Evolutionary conservation across 805 yeast genomes (phyloP), one percentile per base, ranked within the genome.

Genomic region (Nakazawaea sp.): DNA sequence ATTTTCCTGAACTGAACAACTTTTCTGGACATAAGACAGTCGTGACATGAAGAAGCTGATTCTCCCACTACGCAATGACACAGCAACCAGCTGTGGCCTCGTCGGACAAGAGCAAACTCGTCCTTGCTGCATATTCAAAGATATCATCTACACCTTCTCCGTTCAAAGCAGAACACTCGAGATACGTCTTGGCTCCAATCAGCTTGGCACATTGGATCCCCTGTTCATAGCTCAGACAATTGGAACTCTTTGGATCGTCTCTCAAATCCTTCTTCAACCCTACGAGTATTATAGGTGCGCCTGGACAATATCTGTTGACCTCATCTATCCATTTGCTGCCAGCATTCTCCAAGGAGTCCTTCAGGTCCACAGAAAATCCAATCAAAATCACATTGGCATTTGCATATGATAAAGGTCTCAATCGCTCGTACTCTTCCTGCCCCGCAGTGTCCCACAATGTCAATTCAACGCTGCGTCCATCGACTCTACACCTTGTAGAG

Each of bases 381-480:
- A 88, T 81, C 38, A 88, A 62, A 36, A 89, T 81, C 39, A 85
- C 83, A 56, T 89, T 84, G 2, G 96, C 94, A 49, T 85, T 81
- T 9, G 89, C 75, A 52, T 89, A 89, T 17, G 95, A 82, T 45
- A 89, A 64, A 1, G 96, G 96, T 43, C 96, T 72, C 41, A 89
- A 64, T 42, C 96, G 64, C 55, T 88, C 96, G 55, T 88, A 88
- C 59, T 88, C 97, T 62, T 88, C 97, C 60, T 88, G 96, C 2
- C 97, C 97, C 4, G 97, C 96, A 1, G 96, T 88, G 55, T 88
- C 97, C 96, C 97, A 88, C 18, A 88, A 61, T 2, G 95, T 89
- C 39, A 88, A 60, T 45, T 87, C 81, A 3, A 88, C 95, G 12
- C 92, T 82, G 47, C 87, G 88, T 3, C 96, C 96, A 52, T 88